phyloP scores from a whole-genome alignment of 768 basidiomycete species.

The Podaxis sp. region DNA sequence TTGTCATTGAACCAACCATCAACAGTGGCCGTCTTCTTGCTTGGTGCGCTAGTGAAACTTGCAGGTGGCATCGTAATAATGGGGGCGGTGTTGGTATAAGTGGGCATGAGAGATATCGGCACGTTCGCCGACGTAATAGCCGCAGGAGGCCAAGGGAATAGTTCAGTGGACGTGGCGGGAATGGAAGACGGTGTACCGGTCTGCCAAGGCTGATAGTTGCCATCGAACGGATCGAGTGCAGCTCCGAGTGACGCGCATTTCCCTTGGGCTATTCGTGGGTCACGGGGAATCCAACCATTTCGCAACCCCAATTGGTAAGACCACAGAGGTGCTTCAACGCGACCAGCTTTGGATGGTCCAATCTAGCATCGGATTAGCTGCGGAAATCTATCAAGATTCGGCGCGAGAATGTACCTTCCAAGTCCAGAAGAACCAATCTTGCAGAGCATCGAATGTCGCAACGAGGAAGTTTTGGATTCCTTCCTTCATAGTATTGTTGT shows the following conservation, averaged over 20 bases:
- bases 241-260: constrained; percentile 55
- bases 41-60: constrained; percentile 29
- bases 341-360: constrained; percentile 43
- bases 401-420: constrained; percentile 36
- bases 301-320: constrained; percentile 48
- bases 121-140: constrained; percentile 40
- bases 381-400: background rate
- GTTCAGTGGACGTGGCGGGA: constrained; percentile 30
- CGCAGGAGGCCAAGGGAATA: constrained; percentile 55
- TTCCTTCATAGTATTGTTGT: constrained; percentile 35
- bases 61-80: constrained; percentile 43
- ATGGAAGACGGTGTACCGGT: constrained; percentile 60
- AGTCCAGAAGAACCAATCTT: constrained; percentile 48
- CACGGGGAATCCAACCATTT: constrained; percentile 74
- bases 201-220: constrained; percentile 49
- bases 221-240: constrained; percentile 27
- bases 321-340: constrained; percentile 37
- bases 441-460: constrained; percentile 41
- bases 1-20: constrained; percentile 45
- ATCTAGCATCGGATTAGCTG: constrained; percentile 21
- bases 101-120: constrained; percentile 43
- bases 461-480: constrained; percentile 54
- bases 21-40: constrained; percentile 32
- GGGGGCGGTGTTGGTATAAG: constrained; percentile 61
- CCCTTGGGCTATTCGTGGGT: constrained; percentile 64